A percentile compares a stretch with the other conserved stretches of the same genome.
These are phyloP conservation scores for Fusarium buharicum DNA, from an alignment of 2,329 filamentous ascomycete genomes.

Conservation along the genomic window DNA sequence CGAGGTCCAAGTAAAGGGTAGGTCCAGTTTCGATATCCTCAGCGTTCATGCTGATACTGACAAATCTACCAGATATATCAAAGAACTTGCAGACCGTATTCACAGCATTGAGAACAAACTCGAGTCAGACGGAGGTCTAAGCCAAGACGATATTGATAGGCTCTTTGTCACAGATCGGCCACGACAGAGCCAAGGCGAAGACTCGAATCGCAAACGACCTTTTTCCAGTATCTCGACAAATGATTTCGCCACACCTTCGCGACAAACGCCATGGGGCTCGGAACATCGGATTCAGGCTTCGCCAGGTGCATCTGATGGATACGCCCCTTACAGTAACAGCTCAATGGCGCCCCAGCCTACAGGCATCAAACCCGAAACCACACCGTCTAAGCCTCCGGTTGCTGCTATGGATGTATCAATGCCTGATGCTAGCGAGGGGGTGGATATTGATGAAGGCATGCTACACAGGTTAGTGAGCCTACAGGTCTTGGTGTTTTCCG, in stretches of 20 bases:
- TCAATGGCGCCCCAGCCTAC: conserved; percentile 60
- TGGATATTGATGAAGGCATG: conserved; percentile 56
- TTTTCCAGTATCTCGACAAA: conserved; percentile 60
- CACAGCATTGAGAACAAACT: conserved; percentile 85
- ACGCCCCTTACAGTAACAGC: conserved; percentile 51
- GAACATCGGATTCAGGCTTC: conserved; percentile 59
- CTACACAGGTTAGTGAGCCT: conserved; percentile 56
- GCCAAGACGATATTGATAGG: conserved; percentile 59
- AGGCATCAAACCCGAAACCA: conserved; percentile 52
- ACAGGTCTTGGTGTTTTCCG: neutral
- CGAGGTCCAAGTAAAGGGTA: conserved; percentile 89
- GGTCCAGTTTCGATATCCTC: conserved; percentile 22
- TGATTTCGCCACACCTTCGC: conserved; percentile 54
- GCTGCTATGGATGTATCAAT: conserved; percentile 52
- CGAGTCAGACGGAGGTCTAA: conserved; percentile 59
- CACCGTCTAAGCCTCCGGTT: conserved; percentile 51
- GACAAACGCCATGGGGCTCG: conserved; percentile 59
- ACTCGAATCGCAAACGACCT: conserved; percentile 56
- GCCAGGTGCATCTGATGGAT: conserved; percentile 50
- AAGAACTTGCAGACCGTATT: conserved; percentile 86
- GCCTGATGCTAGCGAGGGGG: conserved; percentile 47
- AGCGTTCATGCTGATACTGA: conserved; percentile 9
- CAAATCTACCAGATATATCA: conserved; percentile 76
- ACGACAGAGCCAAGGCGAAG: conserved; percentile 49
- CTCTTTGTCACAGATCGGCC: conserved; percentile 51